phyloP scores from a whole-genome alignment of 768 basidiomycete species.

The Astraeus odoratus region DNA sequence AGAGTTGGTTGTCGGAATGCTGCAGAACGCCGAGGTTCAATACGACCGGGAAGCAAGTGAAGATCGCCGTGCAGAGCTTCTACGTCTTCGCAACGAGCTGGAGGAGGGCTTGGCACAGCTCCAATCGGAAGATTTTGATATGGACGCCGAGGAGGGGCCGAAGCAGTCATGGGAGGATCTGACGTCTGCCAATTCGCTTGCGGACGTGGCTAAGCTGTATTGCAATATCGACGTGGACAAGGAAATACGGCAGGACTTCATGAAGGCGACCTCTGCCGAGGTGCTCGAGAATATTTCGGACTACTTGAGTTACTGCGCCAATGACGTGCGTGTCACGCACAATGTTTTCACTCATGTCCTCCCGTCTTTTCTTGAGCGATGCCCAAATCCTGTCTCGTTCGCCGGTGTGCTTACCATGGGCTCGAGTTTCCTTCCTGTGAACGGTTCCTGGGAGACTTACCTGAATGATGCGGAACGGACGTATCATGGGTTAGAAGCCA shows the following conservation, averaged over 20 bases:
- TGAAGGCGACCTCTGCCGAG: slow-evolving; percentile 55
- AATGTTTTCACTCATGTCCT: slow-evolving; percentile 69
- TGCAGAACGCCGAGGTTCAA: slow-evolving; percentile 34
- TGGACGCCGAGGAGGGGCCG: slow-evolving; percentile 35
- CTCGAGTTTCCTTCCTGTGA: slow-evolving; percentile 83
- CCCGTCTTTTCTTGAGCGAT: slow-evolving; percentile 73
- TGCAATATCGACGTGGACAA: slow-evolving; percentile 80
- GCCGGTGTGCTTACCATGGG: slow-evolving; percentile 90
- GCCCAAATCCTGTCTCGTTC: slow-evolving; percentile 90
- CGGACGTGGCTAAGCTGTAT: slow-evolving; percentile 87
- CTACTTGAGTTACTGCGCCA: slow-evolving; percentile 80
- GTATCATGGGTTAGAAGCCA: slow-evolving; percentile 64
- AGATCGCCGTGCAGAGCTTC: slow-evolving; percentile 32
- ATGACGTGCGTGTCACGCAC: slow-evolving; percentile 81
- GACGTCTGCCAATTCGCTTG: slow-evolving; percentile 86
- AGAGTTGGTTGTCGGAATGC: slow-evolving; percentile 49
- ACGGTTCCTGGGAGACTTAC: slow-evolving; percentile 85
- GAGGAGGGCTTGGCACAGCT: slow-evolving; percentile 35
- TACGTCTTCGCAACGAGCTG: slow-evolving; percentile 30
- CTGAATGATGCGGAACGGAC: slow-evolving; percentile 68
- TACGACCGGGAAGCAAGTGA: slow-evolving; percentile 35
- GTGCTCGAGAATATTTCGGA: slow-evolving; percentile 61
- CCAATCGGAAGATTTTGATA: slow-evolving; percentile 30
- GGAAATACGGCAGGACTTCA: slow-evolving; percentile 66
- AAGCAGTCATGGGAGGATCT: slow-evolving; percentile 86